Conservation (phyloP, 371 early-diverging fungal species). For the Nosema muscidifuracis region DNA sequence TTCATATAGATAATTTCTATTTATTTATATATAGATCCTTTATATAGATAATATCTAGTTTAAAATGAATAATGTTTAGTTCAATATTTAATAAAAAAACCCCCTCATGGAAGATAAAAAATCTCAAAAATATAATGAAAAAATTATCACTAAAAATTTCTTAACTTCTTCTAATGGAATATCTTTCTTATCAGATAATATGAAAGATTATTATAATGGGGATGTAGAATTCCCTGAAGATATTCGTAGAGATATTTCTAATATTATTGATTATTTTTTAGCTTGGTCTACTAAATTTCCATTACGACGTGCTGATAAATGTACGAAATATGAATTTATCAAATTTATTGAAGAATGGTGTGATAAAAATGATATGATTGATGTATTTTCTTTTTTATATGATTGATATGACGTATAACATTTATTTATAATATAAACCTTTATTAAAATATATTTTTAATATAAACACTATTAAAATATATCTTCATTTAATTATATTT, state of each 20-base stretch:
- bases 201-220: not conserved
- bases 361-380: conserved; percentile 15
- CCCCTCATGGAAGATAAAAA: too few relatives aligned
- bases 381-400: conserved; percentile 31
- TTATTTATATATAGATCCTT: too few relatives aligned
- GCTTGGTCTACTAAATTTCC: conserved; percentile 50
- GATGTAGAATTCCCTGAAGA: not conserved
- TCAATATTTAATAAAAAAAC: too few relatives aligned
- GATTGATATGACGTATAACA: conserved; percentile 1
- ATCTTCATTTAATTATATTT: too few relatives aligned
- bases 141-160: conserved; percentile 35
- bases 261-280: conserved; percentile 46
- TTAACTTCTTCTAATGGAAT: conserved; percentile 40
- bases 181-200: conserved; percentile 24
- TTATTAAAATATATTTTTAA: too few relatives aligned
- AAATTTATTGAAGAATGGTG: conserved; percentile 46
- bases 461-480: too few relatives aligned
- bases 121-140: conserved; percentile 49
- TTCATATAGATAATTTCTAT: too few relatives aligned
- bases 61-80: too few relatives aligned
- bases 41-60: too few relatives aligned
- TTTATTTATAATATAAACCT: too few relatives aligned
- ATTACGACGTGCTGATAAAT: conserved; percentile 19
- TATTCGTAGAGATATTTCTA: conserved; percentile 28
- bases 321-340: conserved; percentile 50